Conservation (phyloP, 495 filamentous ascomycete species). For the Bathelium albidoporum region DNA sequence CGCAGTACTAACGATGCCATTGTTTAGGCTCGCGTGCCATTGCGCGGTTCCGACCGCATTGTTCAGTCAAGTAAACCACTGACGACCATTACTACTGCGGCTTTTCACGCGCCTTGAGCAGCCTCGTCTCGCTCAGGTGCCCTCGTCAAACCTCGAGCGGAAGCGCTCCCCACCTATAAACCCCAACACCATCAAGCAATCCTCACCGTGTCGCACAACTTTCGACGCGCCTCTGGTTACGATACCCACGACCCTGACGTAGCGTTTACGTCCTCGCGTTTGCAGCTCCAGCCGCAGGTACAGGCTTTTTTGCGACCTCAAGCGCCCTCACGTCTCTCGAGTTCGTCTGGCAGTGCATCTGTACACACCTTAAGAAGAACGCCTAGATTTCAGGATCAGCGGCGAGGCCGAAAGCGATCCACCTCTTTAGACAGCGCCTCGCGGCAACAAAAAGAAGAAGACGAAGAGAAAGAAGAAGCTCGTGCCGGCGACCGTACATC, state of each 20-base stretch:
- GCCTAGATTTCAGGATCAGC: conserved; percentile 1
- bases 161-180: not conserved
- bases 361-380: not conserved
- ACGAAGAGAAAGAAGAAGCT: too few species aligned
- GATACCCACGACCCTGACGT: conserved; percentile 4
- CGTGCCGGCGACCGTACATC: not conserved
- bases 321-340: not conserved
- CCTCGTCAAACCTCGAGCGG: not conserved
- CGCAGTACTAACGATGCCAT: not conserved
- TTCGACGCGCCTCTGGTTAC: not conserved
- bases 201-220: not conserved
- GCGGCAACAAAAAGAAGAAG: not conserved
- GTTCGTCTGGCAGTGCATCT: not conserved
- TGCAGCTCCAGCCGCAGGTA: conserved; percentile 3
- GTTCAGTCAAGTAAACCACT: not conserved
- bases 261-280: conserved; percentile 3
- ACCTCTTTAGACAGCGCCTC: not conserved
- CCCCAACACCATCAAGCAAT: not conserved
- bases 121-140: not conserved
- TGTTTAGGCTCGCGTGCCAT: not conserved
- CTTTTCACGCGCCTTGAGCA: not conserved
- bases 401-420: not conserved
- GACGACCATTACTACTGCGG: not conserved
- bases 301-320: conserved; percentile 4
- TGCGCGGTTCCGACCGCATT: not conserved